Evolutionary conservation across 148 eudicot genomes (phyloP).

Genomic region (Camellia lanceoleosa): DNA sequence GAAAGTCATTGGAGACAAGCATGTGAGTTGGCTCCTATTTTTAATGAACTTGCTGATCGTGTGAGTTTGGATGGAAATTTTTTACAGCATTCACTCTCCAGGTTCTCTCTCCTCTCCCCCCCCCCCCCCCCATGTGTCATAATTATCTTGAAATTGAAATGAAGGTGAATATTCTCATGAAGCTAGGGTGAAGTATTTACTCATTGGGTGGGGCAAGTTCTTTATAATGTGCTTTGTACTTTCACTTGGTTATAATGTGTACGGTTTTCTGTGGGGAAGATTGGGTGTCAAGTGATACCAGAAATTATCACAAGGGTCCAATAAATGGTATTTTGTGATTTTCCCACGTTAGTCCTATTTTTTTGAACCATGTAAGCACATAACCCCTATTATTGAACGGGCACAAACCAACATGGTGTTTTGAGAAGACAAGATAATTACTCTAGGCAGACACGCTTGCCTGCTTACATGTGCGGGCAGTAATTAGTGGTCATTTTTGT

Average conservation of each 20-base stretch:
- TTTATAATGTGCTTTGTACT: background rate
- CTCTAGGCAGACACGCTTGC: background rate
- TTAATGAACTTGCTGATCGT: constrained; percentile 90
- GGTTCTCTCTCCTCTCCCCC: constrained; percentile 55
- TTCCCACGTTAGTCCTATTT: background rate
- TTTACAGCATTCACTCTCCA: constrained; percentile 81
- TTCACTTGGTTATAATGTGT: background rate
- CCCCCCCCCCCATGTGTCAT: background rate
- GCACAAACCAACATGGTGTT: too few species aligned
- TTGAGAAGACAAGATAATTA: too few species aligned
- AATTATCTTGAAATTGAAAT: background rate
- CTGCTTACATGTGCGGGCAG: background rate
- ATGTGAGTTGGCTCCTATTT: constrained; percentile 87
- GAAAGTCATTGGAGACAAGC: constrained; percentile 71
- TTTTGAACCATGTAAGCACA: too few species aligned
- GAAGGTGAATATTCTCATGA: background rate
- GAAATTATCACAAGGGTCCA: background rate
- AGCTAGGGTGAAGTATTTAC: background rate
- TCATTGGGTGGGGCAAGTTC: background rate
- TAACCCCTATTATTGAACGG: too few species aligned
- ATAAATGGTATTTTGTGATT: background rate
- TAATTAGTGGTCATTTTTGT: background rate
- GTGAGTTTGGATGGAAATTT: constrained; percentile 89
- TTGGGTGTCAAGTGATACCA: background rate
- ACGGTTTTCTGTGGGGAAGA: background rate